Conservation (phyloP, 2,329 filamentous ascomycete species). For the Ophiostoma perfectum region DNA sequence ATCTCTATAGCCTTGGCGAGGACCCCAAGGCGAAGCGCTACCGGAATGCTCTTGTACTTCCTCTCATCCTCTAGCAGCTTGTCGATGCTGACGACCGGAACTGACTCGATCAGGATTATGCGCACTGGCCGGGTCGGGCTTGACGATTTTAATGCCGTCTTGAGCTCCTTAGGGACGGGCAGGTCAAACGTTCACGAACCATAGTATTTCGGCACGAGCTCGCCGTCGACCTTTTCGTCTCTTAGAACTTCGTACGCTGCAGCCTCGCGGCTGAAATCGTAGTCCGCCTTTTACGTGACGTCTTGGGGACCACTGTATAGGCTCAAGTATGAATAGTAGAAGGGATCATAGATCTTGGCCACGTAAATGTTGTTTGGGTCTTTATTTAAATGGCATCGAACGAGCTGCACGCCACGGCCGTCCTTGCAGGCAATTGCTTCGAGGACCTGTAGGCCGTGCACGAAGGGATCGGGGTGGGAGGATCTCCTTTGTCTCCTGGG, state of each 20-base stretch:
- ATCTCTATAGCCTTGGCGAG: slow-evolving; percentile 16
- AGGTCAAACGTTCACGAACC: slow-evolving; percentile 23
- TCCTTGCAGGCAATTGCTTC: slow-evolving; percentile 15
- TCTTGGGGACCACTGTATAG: neutral
- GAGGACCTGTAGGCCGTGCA: slow-evolving; percentile 9
- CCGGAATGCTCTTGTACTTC: neutral
- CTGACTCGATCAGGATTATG: slow-evolving; percentile 13
- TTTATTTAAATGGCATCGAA: slow-evolving; percentile 13
- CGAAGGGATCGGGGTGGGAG: slow-evolving; percentile 10
- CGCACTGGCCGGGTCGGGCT: too few relatives aligned
- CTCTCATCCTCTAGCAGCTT: neutral
- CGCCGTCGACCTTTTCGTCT: slow-evolving; percentile 57
- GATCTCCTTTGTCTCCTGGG: too few relatives aligned
- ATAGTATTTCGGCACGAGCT: slow-evolving; percentile 29
- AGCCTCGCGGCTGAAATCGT: slow-evolving; percentile 27
- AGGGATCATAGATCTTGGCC: slow-evolving; percentile 21
- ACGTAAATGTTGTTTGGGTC: slow-evolving; percentile 9
- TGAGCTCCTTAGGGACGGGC: slow-evolving; percentile 12
- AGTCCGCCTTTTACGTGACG: slow-evolving; percentile 15
- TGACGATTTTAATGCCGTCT: neutral
- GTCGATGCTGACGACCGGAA: slow-evolving; percentile 8
- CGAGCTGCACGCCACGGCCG: slow-evolving; percentile 18
- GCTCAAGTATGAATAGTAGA: slow-evolving; percentile 14
- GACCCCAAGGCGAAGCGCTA: slow-evolving; percentile 13
- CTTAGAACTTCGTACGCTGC: slow-evolving; percentile 64